Evolutionary conservation across 2,329 filamentous ascomycete genomes (phyloP), one percentile per base, ranked within the genome.

Genomic region (Ceratocystis eucalypticola): DNA sequence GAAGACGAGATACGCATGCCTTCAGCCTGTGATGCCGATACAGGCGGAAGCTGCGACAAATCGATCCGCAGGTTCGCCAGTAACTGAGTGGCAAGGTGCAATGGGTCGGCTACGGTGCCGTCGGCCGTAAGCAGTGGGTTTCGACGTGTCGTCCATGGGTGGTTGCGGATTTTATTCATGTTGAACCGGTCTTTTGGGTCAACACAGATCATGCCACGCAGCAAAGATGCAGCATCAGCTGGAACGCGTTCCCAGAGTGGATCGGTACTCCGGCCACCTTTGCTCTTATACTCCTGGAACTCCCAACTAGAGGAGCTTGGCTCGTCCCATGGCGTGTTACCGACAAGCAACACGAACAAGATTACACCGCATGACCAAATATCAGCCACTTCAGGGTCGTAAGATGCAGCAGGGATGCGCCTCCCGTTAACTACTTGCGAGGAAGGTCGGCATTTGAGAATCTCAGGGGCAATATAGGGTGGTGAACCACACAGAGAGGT

Each of bases 331-430:
- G 94, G 94, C 1, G 94, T 99, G 74, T 99, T 99, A 8, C 94
- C 94, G 1, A 96, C 91, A 2, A 99, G 79, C 3, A 99, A 79
- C 45, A 97, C 94, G 73, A 99, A 99, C 3, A 99, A 80, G n/a
- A 99, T 95, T 65, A 99, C 91, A 44, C 94, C 94, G 71, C 92
- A 96, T 17, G 92, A 96, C 95, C 95, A 99, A 66, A 99, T 87
- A 73, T 99, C 94, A 46, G 90, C 89, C 53, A 90, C 77, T 69
- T 96, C 90, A 6, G 92, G 86, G 37, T 82, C 81, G 73, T 93
- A 93, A 66, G 64, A 44, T 30, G 81, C 78, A 46, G 80, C 71
- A 50, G 80, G 74, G 61, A 74, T 77, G 73, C 79, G 80, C 68
- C 80, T 77, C 55, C 72, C 70, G 68, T 77, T 74, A 33, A 28